phyloP scores from a whole-genome alignment of 2,329 filamentous ascomycete genomes.

The Fusarium pseudonygamai region DNA sequence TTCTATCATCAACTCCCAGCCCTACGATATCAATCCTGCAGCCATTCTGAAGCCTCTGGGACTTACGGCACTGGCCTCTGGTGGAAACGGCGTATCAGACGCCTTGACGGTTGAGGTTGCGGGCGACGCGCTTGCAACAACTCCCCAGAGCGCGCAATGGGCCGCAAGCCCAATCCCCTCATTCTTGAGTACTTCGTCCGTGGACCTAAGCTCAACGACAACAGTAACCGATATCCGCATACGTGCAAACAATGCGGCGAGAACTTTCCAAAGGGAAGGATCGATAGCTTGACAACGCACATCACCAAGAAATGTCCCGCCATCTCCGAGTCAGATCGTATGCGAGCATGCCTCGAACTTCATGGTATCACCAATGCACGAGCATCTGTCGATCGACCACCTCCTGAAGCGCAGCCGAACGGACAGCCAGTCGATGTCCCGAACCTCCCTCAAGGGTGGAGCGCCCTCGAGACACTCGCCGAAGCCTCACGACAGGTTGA shows the following conservation, averaged over 20 bases:
- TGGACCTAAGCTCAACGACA: slow-evolving; percentile 85
- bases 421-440: slow-evolving; percentile 43
- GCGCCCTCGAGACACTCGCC: slow-evolving; percentile 84
- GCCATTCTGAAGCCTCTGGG: slow-evolving; percentile 17
- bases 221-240: slow-evolving; percentile 91
- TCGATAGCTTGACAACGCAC: slow-evolving; percentile 83
- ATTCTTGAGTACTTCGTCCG: slow-evolving; percentile 90
- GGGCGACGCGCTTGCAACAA: slow-evolving; percentile 42
- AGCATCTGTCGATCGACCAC: slow-evolving; percentile 46
- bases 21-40: slow-evolving; percentile 18
- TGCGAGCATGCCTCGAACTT: slow-evolving; percentile 77
- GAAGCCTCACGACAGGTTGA: slow-evolving; percentile 87
- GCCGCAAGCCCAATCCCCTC: slow-evolving; percentile 83
- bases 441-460: slow-evolving; percentile 70
- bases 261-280: slow-evolving; percentile 88
- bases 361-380: slow-evolving; percentile 71
- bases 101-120: slow-evolving; percentile 37
- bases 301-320: slow-evolving; percentile 88
- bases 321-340: slow-evolving; percentile 77
- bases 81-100: slow-evolving; percentile 29
- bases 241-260: slow-evolving; percentile 90
- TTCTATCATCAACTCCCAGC: slow-evolving; percentile 40
- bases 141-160: slow-evolving; percentile 64
- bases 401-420: slow-evolving; percentile 40
- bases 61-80: slow-evolving; percentile 23